Conservation (phyloP, 345 rosid species). For the Acer yangbiense region DNA sequence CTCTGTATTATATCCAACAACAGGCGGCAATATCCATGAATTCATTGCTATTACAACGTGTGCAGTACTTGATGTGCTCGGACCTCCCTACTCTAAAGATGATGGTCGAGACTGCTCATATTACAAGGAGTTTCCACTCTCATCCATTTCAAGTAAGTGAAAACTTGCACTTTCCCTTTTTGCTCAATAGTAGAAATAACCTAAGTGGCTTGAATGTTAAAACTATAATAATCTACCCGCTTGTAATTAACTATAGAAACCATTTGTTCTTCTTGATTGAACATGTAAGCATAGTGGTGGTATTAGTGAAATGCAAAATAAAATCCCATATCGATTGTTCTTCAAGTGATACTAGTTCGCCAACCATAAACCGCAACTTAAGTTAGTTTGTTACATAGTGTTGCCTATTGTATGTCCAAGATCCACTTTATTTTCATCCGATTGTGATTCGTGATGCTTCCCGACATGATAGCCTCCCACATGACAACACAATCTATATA, state of each 20-base stretch:
- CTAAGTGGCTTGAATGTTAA: neutral
- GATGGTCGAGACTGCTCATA: constrained; percentile 67
- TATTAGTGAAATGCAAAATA: neutral
- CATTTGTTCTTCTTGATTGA: neutral
- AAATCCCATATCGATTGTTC: neutral
- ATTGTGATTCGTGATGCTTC: neutral
- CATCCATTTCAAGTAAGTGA: constrained; percentile 40
- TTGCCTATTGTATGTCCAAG: neutral
- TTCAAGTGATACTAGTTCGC: too few relatives aligned
- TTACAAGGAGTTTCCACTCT: constrained; percentile 47
- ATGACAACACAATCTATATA: too few relatives aligned
- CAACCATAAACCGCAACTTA: too few relatives aligned
- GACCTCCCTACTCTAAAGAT: constrained; percentile 67
- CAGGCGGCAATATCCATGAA: constrained; percentile 74
- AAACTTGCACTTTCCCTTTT: neutral
- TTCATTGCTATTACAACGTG: constrained; percentile 69
- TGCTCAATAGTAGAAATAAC: too few relatives aligned
- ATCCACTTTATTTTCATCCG: neutral
- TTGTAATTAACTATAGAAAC: neutral
- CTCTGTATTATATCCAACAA: constrained; percentile 67
- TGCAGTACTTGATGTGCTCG: constrained; percentile 66
- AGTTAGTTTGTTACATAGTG: neutral
- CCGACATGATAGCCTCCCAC: neutral
- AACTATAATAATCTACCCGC: too few relatives aligned
- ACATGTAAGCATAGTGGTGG: neutral